A percentile compares a stretch with the other conserved stretches of the same genome.
phyloP scores from a whole-genome alignment of 768 basidiomycete species.

The Trametes cingulata region DNA sequence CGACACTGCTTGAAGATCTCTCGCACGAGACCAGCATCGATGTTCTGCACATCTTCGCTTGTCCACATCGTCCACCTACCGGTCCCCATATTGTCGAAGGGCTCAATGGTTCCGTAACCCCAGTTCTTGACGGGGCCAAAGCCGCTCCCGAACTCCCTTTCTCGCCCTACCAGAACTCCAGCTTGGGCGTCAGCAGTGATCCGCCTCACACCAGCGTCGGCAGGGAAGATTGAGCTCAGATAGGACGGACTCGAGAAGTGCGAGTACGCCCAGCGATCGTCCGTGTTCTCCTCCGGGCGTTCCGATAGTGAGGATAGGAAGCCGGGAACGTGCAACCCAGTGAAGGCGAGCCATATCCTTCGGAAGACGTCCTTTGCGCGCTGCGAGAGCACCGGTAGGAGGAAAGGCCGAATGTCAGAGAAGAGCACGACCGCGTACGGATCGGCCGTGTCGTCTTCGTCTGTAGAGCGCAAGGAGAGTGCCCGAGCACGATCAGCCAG shows the following conservation, averaged over 20 bases:
- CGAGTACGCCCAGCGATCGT: slow-evolving; percentile 67
- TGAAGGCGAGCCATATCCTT: slow-evolving; percentile 65
- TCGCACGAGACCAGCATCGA: slow-evolving; percentile 54
- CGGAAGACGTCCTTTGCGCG: slow-evolving; percentile 59
- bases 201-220: slow-evolving; percentile 29
- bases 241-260: slow-evolving; percentile 47
- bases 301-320: slow-evolving; percentile 46
- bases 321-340: slow-evolving; percentile 74
- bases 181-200: slow-evolving; percentile 61
- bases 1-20: slow-evolving; percentile 61
- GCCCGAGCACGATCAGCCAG: slow-evolving; percentile 43
- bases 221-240: slow-evolving; percentile 57
- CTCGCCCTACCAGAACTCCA: slow-evolving; percentile 66
- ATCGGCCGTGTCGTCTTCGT: slow-evolving; percentile 53
- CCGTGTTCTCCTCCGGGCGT: slow-evolving; percentile 42
- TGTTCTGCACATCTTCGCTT: slow-evolving; percentile 47
- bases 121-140: slow-evolving; percentile 74
- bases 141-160: slow-evolving; percentile 57
- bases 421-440: slow-evolving; percentile 76
- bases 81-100: slow-evolving; percentile 52
- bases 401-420: slow-evolving; percentile 64
- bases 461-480: slow-evolving; percentile 56
- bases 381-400: slow-evolving; percentile 44
- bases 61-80: slow-evolving; percentile 44
- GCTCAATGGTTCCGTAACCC: slow-evolving; percentile 52